phyloP scores from a whole-genome alignment of 2,329 filamentous ascomycete genomes.

The Colletotrichum zoysiae region DNA sequence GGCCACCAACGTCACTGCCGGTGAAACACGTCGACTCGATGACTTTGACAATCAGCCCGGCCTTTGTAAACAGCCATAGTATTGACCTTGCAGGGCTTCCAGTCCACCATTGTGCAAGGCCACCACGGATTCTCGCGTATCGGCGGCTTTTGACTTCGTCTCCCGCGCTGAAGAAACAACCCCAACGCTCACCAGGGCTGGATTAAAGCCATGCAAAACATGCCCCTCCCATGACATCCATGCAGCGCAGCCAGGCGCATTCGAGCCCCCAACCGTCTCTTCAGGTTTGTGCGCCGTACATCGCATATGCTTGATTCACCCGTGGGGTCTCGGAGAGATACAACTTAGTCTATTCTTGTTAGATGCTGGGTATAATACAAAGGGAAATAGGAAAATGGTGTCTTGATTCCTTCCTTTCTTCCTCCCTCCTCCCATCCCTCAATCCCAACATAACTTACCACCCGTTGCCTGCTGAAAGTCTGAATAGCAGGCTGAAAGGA shows the following conservation, averaged over 20 bases:
- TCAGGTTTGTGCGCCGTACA: constrained; percentile 1
- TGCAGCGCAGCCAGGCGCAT: no score
- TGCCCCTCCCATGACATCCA: no score
- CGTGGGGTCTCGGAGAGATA: not conserved
- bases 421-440: not conserved
- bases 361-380: constrained; percentile 39
- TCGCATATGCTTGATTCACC: constrained; percentile 18
- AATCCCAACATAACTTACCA: constrained; percentile 2
- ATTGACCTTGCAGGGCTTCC: not conserved
- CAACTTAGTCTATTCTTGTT: constrained; percentile 35
- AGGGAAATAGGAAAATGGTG: constrained; percentile 16
- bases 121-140: not conserved
- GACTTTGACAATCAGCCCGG: not conserved
- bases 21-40: not conserved
- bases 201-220: no score
- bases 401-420: not conserved
- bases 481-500: constrained; percentile 1
- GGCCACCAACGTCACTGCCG: not conserved
- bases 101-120: not conserved
- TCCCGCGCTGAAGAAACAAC: no score
- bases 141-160: no score
- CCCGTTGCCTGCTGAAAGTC: constrained; percentile 8
- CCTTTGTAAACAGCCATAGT: not conserved
- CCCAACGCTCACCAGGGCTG: no score
- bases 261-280: no score